These are phyloP conservation scores for Pinus taeda DNA, from an alignment of 75 land plant genomes.

Conservation along the genomic window DNA sequence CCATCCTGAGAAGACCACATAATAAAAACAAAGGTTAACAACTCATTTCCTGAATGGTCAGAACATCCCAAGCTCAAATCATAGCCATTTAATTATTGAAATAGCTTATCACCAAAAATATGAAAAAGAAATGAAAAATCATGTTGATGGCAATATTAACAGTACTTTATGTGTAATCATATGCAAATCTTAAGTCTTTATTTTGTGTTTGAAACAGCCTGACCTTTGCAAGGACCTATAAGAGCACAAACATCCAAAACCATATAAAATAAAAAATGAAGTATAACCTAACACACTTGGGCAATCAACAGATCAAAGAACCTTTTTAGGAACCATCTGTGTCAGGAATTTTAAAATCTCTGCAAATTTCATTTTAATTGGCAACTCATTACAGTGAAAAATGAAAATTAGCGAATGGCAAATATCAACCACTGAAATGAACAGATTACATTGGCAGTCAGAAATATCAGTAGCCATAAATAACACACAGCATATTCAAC, in stretches of 20 bases:
- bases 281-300: not conserved
- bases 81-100: not conserved
- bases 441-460: not conserved
- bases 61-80: not conserved
- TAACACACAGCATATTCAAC: not conserved
- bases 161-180: not conserved
- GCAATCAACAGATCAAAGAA: not conserved
- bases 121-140: not conserved
- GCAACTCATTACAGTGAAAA: not conserved
- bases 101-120: not conserved
- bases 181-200: not conserved
- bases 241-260: not conserved
- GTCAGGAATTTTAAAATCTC: not conserved
- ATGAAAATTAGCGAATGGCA: not conserved
- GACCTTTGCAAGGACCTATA: not conserved
- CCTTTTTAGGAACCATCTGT: not conserved
- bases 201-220: not conserved
- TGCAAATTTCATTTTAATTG: not conserved
- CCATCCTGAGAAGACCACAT: conserved; percentile 69
- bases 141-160: not conserved
- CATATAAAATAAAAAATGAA: not conserved
- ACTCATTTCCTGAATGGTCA: not conserved
- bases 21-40: conserved; percentile 7
- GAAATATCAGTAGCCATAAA: not conserved
- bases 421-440: not conserved